Percentiles rank a stretch among this genome's conserved stretches.
These are phyloP conservation scores for Arabidopsis hybrid DNA, from an alignment of 441 rosid species.

Conservation along the genomic window DNA sequence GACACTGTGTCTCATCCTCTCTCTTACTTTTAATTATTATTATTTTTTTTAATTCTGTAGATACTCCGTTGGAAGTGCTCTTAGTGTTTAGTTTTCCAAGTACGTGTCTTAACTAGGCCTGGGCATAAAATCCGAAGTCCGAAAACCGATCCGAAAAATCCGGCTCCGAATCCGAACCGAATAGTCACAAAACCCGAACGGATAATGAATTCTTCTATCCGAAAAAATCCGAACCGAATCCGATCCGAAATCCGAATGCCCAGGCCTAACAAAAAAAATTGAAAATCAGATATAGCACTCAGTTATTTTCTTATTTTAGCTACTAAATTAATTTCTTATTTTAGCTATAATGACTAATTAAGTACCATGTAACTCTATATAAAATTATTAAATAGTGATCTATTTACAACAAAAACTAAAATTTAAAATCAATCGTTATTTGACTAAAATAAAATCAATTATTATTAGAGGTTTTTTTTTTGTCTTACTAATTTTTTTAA, in stretches of 20 bases:
- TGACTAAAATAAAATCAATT: not conserved
- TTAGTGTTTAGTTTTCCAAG: not conserved
- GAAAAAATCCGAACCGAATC: too few relatives aligned
- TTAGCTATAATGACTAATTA: not conserved
- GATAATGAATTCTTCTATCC: too few relatives aligned
- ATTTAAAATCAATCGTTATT: not conserved
- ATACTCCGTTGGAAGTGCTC: too few relatives aligned
- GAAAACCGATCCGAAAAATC: too few relatives aligned
- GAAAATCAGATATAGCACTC: not conserved
- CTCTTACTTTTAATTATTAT: too few relatives aligned
- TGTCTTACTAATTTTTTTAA: not conserved
- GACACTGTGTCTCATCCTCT: too few relatives aligned
- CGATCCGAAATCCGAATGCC: too few relatives aligned
- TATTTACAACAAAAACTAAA: not conserved
- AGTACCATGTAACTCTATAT: slow-evolving; percentile 1
- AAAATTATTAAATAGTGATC: not conserved
- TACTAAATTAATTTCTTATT: not conserved
- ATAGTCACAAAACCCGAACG: too few relatives aligned
- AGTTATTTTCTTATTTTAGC: not conserved
- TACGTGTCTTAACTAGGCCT: not conserved
- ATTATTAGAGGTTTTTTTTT: not conserved
- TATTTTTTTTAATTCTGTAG: too few relatives aligned
- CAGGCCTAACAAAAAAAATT: too few relatives aligned
- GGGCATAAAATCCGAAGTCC: too few relatives aligned
- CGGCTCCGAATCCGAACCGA: too few relatives aligned